phyloP scores from a whole-genome alignment of 495 filamentous ascomycete species.

The Astrocystis sublimbata region DNA sequence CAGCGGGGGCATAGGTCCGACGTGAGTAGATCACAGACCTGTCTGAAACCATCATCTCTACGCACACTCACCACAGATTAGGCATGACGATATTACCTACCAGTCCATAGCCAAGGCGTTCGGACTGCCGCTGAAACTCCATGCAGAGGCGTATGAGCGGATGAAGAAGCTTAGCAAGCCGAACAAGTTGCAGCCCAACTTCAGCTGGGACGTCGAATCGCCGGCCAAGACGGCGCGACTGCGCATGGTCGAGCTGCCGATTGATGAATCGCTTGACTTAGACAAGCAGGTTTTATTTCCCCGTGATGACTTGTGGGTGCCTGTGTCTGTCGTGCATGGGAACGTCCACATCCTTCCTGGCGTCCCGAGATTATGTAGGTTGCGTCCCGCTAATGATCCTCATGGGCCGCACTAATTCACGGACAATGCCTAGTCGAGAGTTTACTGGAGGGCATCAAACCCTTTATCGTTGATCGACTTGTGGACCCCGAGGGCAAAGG shows the following conservation, averaged over 20 bases:
- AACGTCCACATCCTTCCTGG: constrained; percentile 94
- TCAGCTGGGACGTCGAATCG: constrained; percentile 83
- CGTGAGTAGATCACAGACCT: constrained; percentile 49
- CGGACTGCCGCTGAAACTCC: constrained; percentile 68
- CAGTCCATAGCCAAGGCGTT: constrained; percentile 90
- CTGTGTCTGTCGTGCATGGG: constrained; percentile 80
- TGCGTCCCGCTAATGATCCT: not conserved
- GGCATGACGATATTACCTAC: constrained; percentile 98
- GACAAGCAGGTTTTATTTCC: constrained; percentile 74
- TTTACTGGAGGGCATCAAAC: constrained; percentile 75
- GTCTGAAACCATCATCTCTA: not conserved
- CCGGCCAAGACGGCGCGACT: constrained; percentile 75
- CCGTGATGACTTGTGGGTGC: constrained; percentile 85
- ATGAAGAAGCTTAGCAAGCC: constrained; percentile 81
- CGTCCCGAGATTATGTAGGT: constrained; percentile 72
- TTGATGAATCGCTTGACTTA: constrained; percentile 60
- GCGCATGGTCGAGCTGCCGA: constrained; percentile 86
- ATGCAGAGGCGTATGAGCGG: constrained; percentile 69
- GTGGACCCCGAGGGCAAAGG: constrained; percentile 78
- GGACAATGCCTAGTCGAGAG: constrained; percentile 56
- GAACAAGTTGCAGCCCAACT: constrained; percentile 69
- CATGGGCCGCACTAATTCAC: not conserved
- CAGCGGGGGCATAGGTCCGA: constrained; percentile 92
- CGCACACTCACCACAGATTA: constrained; percentile 38
- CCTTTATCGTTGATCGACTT: constrained; percentile 64